Evolutionary conservation across 371 early-diverging fungal genomes (phyloP).

Genomic region (Apophysomyces variabilis): DNA sequence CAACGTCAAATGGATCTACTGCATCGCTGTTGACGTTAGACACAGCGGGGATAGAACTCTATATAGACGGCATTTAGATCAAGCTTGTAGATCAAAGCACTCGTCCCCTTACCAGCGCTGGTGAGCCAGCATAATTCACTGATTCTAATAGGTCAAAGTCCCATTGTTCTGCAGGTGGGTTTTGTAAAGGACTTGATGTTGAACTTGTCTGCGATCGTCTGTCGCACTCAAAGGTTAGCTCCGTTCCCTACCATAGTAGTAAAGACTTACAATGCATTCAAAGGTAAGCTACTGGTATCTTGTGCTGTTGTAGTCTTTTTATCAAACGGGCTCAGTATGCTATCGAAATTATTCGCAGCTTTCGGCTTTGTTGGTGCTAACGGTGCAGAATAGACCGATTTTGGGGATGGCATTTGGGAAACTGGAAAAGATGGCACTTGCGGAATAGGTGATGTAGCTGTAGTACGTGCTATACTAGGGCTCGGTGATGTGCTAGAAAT

Average conservation of each 20-base stretch:
- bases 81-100: not conserved
- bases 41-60: constrained; percentile 14
- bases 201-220: constrained; percentile 30
- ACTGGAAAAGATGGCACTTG: not conserved
- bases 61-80: not conserved
- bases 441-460: not conserved
- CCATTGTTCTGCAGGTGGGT: constrained; percentile 43
- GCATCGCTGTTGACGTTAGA: constrained; percentile 10
- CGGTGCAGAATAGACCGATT: not conserved
- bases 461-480: not conserved
- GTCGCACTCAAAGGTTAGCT: not conserved
- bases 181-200: constrained; percentile 20
- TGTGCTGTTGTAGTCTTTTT: constrained; percentile 16
- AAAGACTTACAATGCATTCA: constrained; percentile 56
- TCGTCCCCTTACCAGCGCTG: constrained; percentile 9
- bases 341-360: constrained; percentile 27
- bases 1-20: constrained; percentile 48
- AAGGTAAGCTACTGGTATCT: constrained; percentile 27
- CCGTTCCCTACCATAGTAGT: not conserved
- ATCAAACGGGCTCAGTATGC: constrained; percentile 42
- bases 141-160: constrained; percentile 58
- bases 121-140: constrained; percentile 2
- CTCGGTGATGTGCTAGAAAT: not conserved
- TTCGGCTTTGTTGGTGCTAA: constrained; percentile 3
- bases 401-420: not conserved